Base-by-base conservation (phyloP, 345 rosid species). In the Schrenkiella parvula region DNA sequence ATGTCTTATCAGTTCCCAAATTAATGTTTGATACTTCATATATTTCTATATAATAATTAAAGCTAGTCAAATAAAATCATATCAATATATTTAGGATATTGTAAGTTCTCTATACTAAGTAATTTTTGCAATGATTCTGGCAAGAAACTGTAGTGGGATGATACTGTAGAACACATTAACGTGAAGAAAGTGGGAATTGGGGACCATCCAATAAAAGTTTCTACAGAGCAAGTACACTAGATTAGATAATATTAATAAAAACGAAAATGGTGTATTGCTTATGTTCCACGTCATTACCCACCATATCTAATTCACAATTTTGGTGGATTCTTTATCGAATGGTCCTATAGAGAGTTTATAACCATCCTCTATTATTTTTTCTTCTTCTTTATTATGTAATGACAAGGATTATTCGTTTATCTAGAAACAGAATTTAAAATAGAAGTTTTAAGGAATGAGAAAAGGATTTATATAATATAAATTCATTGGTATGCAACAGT, bases 121-220 rank as follows among this genome's bases (percentile, higher is more conserved):
- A 43, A 39, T 26, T 68, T 51, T 43, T 32, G 50, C 10, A 50
- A 58, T 41, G 54, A 59, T 67, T 41, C 11, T 7, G 50, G 46
- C 52, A 42, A 23, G 15, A 50, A 53, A 53, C 34, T 52, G 9
- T 52, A 68, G 70, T 75, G 79, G 78, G 73, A 15, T 34, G 53
- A 17, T 59, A 74, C 29, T 74, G 68, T 73, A 58, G 68, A 35
- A 60, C 64, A 61, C 41, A 51, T 61, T 61, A 68, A 60, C 26
- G 68, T 59, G 73, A 54, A 32, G 74, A 57, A 44, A 41, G 54
- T 60, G 57, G 37, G 51, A 61, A 68, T 1, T 61, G 17, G 68
- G 73, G 79, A 68, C 79, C 74, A 75, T 32, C 46, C 29, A 51
- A 21, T 60, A 59, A 62, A 58, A 75, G 44, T 59, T 48, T 58